These are phyloP conservation scores for Calocera viscosa DNA, from an alignment of 768 basidiomycete species.

Conservation along the genomic window DNA sequence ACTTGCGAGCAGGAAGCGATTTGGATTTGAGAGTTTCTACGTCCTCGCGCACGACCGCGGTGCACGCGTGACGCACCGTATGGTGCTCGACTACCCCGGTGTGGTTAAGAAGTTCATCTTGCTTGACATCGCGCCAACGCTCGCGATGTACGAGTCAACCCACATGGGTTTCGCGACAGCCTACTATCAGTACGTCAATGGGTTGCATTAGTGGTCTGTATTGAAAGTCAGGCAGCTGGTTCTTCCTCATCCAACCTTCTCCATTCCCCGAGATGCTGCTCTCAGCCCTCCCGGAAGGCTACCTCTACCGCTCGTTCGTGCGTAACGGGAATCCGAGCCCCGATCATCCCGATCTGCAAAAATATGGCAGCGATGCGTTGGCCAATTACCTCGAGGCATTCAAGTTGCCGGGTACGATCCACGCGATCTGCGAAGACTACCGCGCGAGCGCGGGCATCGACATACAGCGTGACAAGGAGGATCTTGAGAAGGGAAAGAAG, in stretches of 20 bases:
- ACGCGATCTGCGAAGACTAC: constrained; percentile 24
- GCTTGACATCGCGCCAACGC: constrained; percentile 26
- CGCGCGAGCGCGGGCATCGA: constrained; percentile 26
- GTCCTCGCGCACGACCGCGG: constrained; percentile 26
- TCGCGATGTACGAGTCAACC: constrained; percentile 21
- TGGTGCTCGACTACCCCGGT: constrained; percentile 23
- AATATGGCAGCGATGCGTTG: background rate
- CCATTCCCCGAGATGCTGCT: constrained; percentile 17
- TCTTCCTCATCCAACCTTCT: constrained; percentile 21
- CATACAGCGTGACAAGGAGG: constrained; percentile 22
- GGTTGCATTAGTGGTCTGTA: background rate
- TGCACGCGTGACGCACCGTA: constrained; percentile 24
- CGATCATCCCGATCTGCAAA: constrained; percentile 1
- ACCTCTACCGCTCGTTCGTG: background rate
- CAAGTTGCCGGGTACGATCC: background rate
- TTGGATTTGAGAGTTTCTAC: constrained; percentile 20
- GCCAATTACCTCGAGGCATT: background rate
- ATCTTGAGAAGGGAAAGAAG: constrained; percentile 14
- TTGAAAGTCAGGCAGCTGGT: constrained; percentile 19
- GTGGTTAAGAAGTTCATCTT: constrained; percentile 21
- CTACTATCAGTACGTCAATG: background rate
- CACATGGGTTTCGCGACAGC: background rate
- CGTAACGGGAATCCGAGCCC: background rate
- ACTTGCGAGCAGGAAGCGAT: constrained; percentile 17
- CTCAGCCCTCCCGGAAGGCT: background rate